Base-by-base conservation (phyloP, 2,329 filamentous ascomycete species). In the Epichloe baconii region DNA sequence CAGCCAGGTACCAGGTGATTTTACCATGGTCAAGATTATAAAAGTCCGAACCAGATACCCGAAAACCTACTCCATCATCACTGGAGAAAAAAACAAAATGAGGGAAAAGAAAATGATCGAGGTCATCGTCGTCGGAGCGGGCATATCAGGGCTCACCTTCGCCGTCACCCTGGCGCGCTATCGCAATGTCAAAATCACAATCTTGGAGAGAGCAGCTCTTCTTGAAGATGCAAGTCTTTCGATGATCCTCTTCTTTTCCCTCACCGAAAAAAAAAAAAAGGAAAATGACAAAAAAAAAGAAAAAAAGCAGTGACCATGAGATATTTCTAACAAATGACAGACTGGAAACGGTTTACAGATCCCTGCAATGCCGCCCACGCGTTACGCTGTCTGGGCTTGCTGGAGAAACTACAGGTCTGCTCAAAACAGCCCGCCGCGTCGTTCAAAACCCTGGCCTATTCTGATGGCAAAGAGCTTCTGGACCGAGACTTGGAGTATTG, bases 341-440 rank as follows among this genome's bases (percentile, higher is more conserved):
- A 48, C 48, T 3, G 55, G 55, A 3, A 53, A 56, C 19, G 56
- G 55, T n/a, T 49, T 58, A 21, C 56, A 57, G 35, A 40, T 58
- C 10, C 54, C 3, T 54, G 53, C 11, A 58, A 58, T 35, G 56
- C 56, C n/a, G 38, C 48, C 4, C 52, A 56, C 26, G 47, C 50
- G 6, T 52, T 58, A 37, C 52, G 49, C 6, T 54, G 46, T 43
- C 47, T 57, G n/a, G 56, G 53, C 8, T 26, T 58, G 4, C 51
- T 58, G n/a, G 51, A 57, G 11, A 53, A 47, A 44, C 23, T 55
- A 17, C 38, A 47, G n/a, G 46, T 37, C 17, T 40, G 36, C 7
- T 35, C 49, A 1, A 48, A 35, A 6, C 17, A 45, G 3, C 37
- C 51, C 2, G 47, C 46, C 10, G 44, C 48, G n/a, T 26, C 36